Base-by-base conservation (phyloP, 2,329 filamentous ascomycete species). In the Escovopsis sp. region DNA sequence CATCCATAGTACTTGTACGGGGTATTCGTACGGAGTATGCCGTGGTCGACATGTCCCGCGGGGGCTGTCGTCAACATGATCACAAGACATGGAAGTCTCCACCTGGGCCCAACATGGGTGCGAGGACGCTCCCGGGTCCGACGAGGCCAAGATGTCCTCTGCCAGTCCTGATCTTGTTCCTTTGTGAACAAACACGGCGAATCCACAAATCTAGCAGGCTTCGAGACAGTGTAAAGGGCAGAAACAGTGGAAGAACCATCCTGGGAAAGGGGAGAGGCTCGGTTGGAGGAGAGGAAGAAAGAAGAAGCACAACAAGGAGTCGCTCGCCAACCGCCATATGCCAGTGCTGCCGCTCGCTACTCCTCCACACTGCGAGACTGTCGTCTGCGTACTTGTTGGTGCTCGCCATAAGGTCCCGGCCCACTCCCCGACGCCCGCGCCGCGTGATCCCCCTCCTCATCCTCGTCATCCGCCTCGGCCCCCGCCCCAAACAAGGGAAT, bases 391-490 rank as follows among this genome's bases (percentile, higher is more conserved):
- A 58, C 10, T 45, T 45, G 12, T 46, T 44, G 2, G 54, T 53
- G 26, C 50, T 63, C 61, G 40, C 59, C 62, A 39, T 58, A 66
- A 41, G n/a, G n/a, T n/a, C 70, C 72, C 18, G 71, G 76, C 4
- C 71, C 71, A 38, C 68, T 49, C 1, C 69, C 70, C 14, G 61
- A 66, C 44, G 68, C 65, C 8, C 55, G 56, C 19, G 45, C 44
- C 26, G 37, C 46, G 11, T 25, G 21, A 11, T 25, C 21, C 10
- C 45, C 45, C 15, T 44, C 45, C 21, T 50, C 48, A 7, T 55
- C 55, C 13, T 57, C 55, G 12, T 50, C 57, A 40, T 68, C 65
- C 37, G 67, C 65, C 38, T 65, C 65, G 2, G 60, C 65, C 40
- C 65, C 65, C 11, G 51, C 50, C n/a, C 54, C 53, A 26, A 45